Evolutionary conservation across 768 basidiomycete species (phyloP).

Genomic region (Pleurotus tuber-regium): DNA sequence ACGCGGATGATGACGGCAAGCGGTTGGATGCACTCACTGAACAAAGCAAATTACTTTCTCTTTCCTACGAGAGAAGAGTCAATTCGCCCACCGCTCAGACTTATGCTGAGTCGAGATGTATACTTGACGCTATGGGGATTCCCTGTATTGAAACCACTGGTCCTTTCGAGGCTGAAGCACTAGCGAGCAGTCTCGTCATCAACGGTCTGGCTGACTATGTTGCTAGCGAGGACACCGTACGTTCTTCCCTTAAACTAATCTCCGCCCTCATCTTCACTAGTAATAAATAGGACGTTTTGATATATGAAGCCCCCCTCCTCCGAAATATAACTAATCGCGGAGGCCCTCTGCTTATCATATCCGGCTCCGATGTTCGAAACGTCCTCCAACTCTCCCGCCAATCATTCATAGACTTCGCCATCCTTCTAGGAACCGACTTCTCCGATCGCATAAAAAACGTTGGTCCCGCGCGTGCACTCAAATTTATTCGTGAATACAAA

Average conservation of each 20-base stretch:
- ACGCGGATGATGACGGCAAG: constrained; percentile 18
- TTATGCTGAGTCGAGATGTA: constrained; percentile 66
- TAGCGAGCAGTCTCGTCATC: constrained; percentile 75
- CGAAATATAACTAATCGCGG: constrained; percentile 67
- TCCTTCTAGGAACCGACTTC: constrained; percentile 90
- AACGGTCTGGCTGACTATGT: constrained; percentile 83
- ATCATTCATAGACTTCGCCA: constrained; percentile 78
- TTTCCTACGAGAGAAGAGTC: constrained; percentile 63
- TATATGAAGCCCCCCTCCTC: constrained; percentile 80
- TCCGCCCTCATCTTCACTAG: constrained; percentile 5
- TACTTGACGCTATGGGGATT: constrained; percentile 80
- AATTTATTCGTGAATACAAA: constrained; percentile 67
- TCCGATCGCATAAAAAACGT: constrained; percentile 80
- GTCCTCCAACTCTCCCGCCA: constrained; percentile 54
- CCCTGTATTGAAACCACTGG: constrained; percentile 68
- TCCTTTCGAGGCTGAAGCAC: constrained; percentile 81
- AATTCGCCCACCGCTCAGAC: constrained; percentile 61
- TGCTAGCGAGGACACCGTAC: constrained; percentile 85
- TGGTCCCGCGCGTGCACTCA: constrained; percentile 76
- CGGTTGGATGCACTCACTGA: constrained; percentile 34
- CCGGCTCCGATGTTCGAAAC: constrained; percentile 58
- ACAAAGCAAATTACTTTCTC: constrained; percentile 55
- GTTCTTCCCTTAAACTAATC: too few relatives aligned
- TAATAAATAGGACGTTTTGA: constrained; percentile 63
- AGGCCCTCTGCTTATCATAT: constrained; percentile 61